Evolutionary conservation across 495 filamentous ascomycete species (phyloP), one percentile per base, ranked within the genome.

Genomic region (Penicillium canariense): DNA sequence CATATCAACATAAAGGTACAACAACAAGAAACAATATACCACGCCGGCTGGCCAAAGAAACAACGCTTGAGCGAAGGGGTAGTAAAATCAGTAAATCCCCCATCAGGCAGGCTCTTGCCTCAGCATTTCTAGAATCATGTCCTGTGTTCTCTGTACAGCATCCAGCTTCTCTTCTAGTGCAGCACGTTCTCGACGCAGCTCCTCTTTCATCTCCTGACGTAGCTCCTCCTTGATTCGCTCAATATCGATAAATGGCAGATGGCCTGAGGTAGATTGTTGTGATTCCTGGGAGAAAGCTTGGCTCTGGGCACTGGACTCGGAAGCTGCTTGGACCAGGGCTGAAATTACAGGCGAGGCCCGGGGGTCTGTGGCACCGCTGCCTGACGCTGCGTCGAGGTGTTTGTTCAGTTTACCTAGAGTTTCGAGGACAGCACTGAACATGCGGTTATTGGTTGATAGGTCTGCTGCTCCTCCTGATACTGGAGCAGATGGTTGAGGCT

Each of bases 61-160:
- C 11, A 25, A 47, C 25, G 14, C 46, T 15, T 12, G 10, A 25
- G 5, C 30, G 58, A 32, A 48, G 17, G 18, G 20, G 31, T 47
- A 32, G 36, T 15, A 26, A 52, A 42, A 53, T 35, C n/a, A 48
- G 9, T n/a, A 7, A 31, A 17, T n/a, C 15, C 26, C 25, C 4
- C 30, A 57, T 67, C 62, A 70, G 20, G 59, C 38, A 55, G 72
- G 67, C 25, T 70, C 68, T 58, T 75, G 75, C 55, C 71, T 65
- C 47, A 77, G 51, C 73, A 77, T 75, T 18, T 76, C 71, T 31
- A 77, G 52, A 53, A 77, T 77, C 68, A 77, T 69, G 36, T 77
- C 69, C 49, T 77, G 75, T 1, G 69, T 76, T 50, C 69, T 53
- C 50, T 77, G 73, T 31, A 77, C 61, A 25, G 71, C 64, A 56